These are phyloP conservation scores for Fusarium clavum DNA, from an alignment of 2,329 filamentous ascomycete genomes.

Conservation along the genomic window DNA sequence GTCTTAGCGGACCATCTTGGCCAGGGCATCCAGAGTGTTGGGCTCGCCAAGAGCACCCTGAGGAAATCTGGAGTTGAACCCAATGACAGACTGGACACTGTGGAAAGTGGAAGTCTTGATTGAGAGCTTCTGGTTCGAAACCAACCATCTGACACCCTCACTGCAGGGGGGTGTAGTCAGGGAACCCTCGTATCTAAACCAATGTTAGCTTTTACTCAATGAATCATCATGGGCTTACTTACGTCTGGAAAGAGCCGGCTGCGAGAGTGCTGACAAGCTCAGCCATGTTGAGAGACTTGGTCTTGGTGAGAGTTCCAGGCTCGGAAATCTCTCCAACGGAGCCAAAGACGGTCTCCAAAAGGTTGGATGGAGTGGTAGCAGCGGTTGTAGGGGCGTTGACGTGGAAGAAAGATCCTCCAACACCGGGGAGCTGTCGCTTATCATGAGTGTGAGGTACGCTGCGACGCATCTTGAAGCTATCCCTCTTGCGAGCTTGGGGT, in stretches of 20 bases:
- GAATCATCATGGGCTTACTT: constrained; percentile 7
- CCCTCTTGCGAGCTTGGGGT: constrained; percentile 3
- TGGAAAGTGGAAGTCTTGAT: constrained; percentile 53
- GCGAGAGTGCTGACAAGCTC: constrained; percentile 50
- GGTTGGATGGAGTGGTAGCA: constrained; percentile 25
- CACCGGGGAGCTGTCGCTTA: constrained; percentile 22
- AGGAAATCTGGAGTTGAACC: constrained; percentile 27
- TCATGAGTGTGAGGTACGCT: neutral
- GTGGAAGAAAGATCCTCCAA: constrained; percentile 21
- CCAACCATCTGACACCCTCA: constrained; percentile 67
- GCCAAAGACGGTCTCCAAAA: constrained; percentile 54
- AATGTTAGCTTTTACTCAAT: neutral
- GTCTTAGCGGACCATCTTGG: neutral
- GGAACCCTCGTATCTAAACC: constrained; percentile 62
- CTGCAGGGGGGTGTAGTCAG: constrained; percentile 72
- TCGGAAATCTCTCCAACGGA: constrained; percentile 50
- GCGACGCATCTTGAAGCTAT: constrained; percentile 14
- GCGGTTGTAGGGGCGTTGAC: constrained; percentile 7
- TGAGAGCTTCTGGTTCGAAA: constrained; percentile 60
- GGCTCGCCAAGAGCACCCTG: constrained; percentile 27
- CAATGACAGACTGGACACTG: constrained; percentile 24
- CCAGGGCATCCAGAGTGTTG: constrained; percentile 6
- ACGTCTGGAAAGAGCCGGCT: constrained; percentile 50
- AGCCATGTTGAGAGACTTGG: constrained; percentile 56
- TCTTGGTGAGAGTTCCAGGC: constrained; percentile 54